Percentiles rank a stretch among this genome's conserved stretches.
Evolutionary conservation across 2,329 filamentous ascomycete genomes (phyloP).

Genomic region (Monosporascus sp.): DNA sequence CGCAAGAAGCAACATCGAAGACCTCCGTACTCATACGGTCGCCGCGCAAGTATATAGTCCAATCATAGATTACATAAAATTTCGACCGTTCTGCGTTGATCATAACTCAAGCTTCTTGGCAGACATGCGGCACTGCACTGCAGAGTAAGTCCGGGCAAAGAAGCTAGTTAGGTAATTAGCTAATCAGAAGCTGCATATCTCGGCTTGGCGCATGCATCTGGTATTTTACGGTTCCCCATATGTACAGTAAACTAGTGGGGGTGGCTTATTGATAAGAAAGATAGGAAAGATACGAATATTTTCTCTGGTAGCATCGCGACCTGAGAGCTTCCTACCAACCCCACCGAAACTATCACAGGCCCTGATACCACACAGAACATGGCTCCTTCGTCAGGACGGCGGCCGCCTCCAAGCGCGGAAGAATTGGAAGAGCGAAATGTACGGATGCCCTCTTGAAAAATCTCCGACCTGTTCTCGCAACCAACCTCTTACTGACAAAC

Average conservation of each 20-base stretch:
- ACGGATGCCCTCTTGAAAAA: background rate
- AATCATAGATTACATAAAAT: no score
- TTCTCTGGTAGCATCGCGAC: constrained; percentile 2
- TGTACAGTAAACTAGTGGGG: background rate
- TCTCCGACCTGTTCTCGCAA: background rate
- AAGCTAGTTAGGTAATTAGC: background rate
- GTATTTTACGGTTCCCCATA: no score
- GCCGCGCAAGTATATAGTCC: no score
- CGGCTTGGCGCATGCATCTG: background rate
- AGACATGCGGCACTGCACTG: no score
- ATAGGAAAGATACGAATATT: background rate
- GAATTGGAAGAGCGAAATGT: constrained; percentile 25
- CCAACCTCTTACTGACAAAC: constrained; percentile 9
- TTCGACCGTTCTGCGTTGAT: no score
- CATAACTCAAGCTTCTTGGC: no score
- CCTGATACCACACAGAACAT: constrained; percentile 16
- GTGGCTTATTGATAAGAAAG: background rate
- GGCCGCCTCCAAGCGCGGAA: constrained; percentile 15
- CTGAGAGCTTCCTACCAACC: constrained; percentile 12
- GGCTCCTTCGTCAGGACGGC: constrained; percentile 23
- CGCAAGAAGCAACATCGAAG: no score
- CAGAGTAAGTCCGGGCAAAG: no score
- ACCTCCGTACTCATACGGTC: no score
- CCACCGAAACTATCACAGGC: constrained; percentile 13
- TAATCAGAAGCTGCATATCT: background rate